These are phyloP conservation scores for Aegilops speltoides DNA, from an alignment of 176 grass and related monocot species.

Conservation along the genomic window DNA sequence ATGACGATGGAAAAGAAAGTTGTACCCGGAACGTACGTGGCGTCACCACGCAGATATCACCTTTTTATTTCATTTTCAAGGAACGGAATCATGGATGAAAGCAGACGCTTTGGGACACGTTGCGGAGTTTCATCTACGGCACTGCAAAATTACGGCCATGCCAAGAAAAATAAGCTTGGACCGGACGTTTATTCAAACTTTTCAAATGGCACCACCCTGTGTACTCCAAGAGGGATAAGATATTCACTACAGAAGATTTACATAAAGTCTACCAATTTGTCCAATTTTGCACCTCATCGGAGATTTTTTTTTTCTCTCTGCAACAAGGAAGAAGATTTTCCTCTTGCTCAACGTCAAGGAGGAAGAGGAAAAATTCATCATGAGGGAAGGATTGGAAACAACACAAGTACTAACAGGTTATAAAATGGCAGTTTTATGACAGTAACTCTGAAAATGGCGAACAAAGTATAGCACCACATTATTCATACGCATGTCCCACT, in stretches of 20 bases:
- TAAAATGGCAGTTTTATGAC: background rate
- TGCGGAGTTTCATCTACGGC: no score
- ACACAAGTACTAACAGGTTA: background rate
- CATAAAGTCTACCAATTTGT: background rate
- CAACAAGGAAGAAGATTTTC: background rate
- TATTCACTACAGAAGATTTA: background rate
- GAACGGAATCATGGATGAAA: background rate
- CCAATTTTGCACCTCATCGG: background rate
- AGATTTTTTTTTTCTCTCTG: background rate
- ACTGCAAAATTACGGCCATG: background rate
- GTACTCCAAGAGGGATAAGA: background rate
- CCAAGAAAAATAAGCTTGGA: background rate
- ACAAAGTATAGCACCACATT: background rate
- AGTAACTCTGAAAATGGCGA: background rate
- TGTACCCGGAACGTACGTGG: background rate
- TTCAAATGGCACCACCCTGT: background rate
- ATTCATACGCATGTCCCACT: background rate
- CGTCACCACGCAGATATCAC: background rate
- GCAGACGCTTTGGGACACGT: background rate
- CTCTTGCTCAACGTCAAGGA: background rate
- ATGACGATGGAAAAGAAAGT: background rate
- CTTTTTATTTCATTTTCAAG: background rate
- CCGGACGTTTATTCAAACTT: background rate
- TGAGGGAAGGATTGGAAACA: background rate
- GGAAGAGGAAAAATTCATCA: background rate